Base-by-base conservation (phyloP, 2,329 filamentous ascomycete genomes). In the Penicillium sumatraense region DNA sequence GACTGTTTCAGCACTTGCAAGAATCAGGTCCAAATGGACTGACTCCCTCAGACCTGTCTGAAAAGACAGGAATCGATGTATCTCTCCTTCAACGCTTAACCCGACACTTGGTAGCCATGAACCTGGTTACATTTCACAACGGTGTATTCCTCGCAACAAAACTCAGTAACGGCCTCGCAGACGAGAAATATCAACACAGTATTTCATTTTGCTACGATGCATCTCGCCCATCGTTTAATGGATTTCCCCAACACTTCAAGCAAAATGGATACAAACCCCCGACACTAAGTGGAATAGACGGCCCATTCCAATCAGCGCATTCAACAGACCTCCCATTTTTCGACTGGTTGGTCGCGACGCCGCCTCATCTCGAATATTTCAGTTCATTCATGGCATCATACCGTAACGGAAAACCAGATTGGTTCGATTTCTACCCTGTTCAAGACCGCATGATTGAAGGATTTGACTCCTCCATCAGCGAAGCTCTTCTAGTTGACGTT, bases 21-120 rank as follows among this genome's bases (percentile, higher is more conserved):
- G 64, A 70, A 1, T 13, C 33, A 7, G 33, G 33, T 8, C 3
- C 14, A 2, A 5, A 36, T 7, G 33, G 33, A 8, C 27, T 72
- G 18, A 66, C 42, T 21, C 44, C 62, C 1, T 50, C 56, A 3
- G 63, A 62, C 2, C 54, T 77, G 11, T 66, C 73, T 0, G 38
- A 60, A 5, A 73, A 71, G 49, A 66, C 68, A 3, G 63, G 64
- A 2, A 64, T 74, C 3, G 61, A 75, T 47, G 36, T 56, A 5
- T 23, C 58, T 13, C 54, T 75, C 10, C 61, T 66, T 5, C 47
- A 68, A 61, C 70, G 75, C 13, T 67, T 72, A 6, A 60, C 70
- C n/a, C 71, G 70, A 48, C 75, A 77, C 44, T 67, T 77, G 1
- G 68, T 71, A 5, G 71, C 74, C 2, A 78, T 75, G 70, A 68